Percentiles rank a stretch among this genome's conserved stretches.
These are phyloP conservation scores for Taiozyma sp. DNA, from an alignment of 1,139 yeast genomes.

Conservation along the genomic window DNA sequence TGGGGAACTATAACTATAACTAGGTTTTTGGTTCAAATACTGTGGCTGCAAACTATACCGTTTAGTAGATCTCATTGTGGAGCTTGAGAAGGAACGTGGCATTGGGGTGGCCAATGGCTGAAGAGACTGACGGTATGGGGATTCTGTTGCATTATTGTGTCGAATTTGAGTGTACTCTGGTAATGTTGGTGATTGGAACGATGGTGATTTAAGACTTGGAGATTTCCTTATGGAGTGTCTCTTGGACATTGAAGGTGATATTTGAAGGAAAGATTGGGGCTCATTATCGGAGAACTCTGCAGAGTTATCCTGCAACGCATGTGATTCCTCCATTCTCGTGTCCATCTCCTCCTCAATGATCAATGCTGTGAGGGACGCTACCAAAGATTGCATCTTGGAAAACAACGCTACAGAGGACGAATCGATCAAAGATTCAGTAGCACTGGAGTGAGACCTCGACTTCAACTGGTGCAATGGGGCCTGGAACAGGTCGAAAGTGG, in stretches of 20 bases:
- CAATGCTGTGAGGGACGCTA: slow-evolving; percentile 25
- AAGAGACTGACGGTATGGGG: background rate
- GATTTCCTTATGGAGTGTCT: slow-evolving; percentile 4
- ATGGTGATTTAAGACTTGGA: slow-evolving; percentile 7
- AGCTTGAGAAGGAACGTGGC: slow-evolving; percentile 16
- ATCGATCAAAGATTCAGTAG: slow-evolving; percentile 22
- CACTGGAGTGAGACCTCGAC: background rate
- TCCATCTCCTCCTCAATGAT: slow-evolving; percentile 23
- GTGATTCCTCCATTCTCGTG: slow-evolving; percentile 1
- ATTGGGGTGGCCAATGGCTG: slow-evolving; percentile 9
- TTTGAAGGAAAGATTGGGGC: background rate
- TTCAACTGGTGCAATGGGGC: slow-evolving; percentile 11
- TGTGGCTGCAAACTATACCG: background rate
- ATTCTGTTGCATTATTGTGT: too few relatives aligned
- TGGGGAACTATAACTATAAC: background rate
- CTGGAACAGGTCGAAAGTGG: slow-evolving; percentile 26
- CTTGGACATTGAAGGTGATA: background rate
- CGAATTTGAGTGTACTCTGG: slow-evolving; percentile 5
- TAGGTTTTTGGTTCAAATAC: background rate
- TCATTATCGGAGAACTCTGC: slow-evolving; percentile 19
- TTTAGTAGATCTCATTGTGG: background rate
- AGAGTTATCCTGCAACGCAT: background rate
- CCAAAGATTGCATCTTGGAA: slow-evolving; percentile 26
- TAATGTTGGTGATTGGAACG: slow-evolving; percentile 4
- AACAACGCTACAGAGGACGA: slow-evolving; percentile 21